These are phyloP conservation scores for Daldinia bambusicola DNA, from an alignment of 495 filamentous ascomycete species.

Conservation along the genomic window DNA sequence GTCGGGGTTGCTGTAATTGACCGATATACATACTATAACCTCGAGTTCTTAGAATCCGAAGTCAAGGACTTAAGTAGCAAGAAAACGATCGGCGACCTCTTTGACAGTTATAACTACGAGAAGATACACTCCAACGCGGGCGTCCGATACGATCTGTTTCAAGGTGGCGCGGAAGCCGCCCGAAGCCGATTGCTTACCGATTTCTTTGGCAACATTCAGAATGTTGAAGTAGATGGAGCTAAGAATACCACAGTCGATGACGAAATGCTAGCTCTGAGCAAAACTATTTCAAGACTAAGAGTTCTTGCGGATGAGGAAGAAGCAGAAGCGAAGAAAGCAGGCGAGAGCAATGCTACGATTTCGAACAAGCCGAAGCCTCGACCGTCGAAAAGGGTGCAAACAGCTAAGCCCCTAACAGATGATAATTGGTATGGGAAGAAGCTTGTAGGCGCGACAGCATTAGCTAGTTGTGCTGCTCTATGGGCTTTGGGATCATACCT, in stretches of 20 bases:
- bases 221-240: conserved; percentile 82
- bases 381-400: conserved; percentile 54
- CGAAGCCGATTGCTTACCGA: conserved; percentile 85
- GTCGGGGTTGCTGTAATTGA: conserved; percentile 98
- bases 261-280: conserved; percentile 72
- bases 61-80: conserved; percentile 84
- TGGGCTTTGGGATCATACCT: conserved; percentile 71
- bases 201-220: conserved; percentile 98
- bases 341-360: conserved; percentile 48
- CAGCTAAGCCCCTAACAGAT: conserved; percentile 71
- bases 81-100: conserved; percentile 88
- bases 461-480: conserved; percentile 72
- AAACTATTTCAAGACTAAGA: conserved; percentile 69
- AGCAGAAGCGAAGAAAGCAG: conserved; percentile 40
- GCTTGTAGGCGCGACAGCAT: conserved; percentile 68
- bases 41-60: conserved; percentile 94
- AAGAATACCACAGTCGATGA: conserved; percentile 71
- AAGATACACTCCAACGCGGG: conserved; percentile 95
- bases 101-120: conserved; percentile 92
- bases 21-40: conserved; percentile 97
- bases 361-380: conserved; percentile 50
- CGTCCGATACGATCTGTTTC: conserved; percentile 93
- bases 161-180: conserved; percentile 76
- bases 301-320: conserved; percentile 59
- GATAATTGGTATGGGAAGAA: conserved; percentile 78